Percentiles rank a stretch among this genome's conserved stretches.
Evolutionary conservation across 345 rosid species (phyloP).

Genomic region (Erodium maritimum): DNA sequence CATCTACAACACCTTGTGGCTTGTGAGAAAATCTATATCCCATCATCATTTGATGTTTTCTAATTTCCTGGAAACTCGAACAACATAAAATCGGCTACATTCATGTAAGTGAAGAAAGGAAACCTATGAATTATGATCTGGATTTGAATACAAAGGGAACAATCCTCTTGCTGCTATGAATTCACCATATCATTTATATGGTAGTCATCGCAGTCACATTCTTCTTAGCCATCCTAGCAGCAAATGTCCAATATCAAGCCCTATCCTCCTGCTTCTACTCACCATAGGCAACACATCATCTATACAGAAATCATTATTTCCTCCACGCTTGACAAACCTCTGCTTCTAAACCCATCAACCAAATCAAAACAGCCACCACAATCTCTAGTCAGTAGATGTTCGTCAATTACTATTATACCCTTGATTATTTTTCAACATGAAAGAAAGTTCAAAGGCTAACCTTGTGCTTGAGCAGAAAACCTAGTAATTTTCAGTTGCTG

Average conservation of each 20-base stretch:
- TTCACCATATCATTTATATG: slow-evolving; percentile 61
- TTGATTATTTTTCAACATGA: too few relatives aligned
- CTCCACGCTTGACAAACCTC: slow-evolving; percentile 49
- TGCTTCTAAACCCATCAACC: slow-evolving; percentile 19
- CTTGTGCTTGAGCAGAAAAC: too few relatives aligned
- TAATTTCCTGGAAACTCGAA: slow-evolving; percentile 43
- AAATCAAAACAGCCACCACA: slow-evolving; percentile 76
- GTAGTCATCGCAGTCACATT: slow-evolving; percentile 67
- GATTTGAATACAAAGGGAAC: slow-evolving; percentile 74
- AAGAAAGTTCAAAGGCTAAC: too few relatives aligned
- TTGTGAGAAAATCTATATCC: too few relatives aligned
- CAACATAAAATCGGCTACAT: slow-evolving; percentile 84
- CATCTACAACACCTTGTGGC: neutral
- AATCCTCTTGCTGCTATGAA: slow-evolving; percentile 82
- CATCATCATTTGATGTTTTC: too few relatives aligned
- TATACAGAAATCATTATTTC: slow-evolving; percentile 73
- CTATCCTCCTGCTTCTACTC: slow-evolving; percentile 61
- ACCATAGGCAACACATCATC: slow-evolving; percentile 69
- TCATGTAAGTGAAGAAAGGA: slow-evolving; percentile 76
- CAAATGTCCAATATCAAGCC: slow-evolving; percentile 72
- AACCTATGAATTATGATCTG: slow-evolving; percentile 86
- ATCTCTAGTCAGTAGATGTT: slow-evolving; percentile 54
- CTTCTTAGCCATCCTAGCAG: slow-evolving; percentile 90
- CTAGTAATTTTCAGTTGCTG: too few relatives aligned
- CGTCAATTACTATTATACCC: too few relatives aligned